Percentiles rank a stretch among this genome's conserved stretches.
Conservation (phyloP, 495 filamentous ascomycete species). For the Letharia columbiana region DNA sequence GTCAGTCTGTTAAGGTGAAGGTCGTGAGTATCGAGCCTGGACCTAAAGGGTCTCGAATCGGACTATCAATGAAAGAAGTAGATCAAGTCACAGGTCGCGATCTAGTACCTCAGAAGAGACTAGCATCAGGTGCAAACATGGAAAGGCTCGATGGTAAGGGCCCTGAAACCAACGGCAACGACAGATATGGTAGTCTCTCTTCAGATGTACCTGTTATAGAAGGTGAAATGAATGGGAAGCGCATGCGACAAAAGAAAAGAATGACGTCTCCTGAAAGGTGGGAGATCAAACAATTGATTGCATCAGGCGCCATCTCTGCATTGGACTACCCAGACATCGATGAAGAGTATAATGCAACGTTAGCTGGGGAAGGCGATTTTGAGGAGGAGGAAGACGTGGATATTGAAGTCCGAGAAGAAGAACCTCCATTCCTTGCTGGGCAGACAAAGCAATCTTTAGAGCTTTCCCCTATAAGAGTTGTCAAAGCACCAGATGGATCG, state of each 20-base stretch:
- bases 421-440: constrained; percentile 90
- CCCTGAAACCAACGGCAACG: constrained; percentile 26
- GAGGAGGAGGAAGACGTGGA: constrained; percentile 96
- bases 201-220: constrained; percentile 59
- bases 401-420: constrained; percentile 92
- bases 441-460: constrained; percentile 95
- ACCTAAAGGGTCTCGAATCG: constrained; percentile 53
- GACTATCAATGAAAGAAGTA: constrained; percentile 93
- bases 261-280: constrained; percentile 94
- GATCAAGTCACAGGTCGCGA: constrained; percentile 87
- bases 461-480: constrained; percentile 86
- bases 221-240: constrained; percentile 44
- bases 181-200: constrained; percentile 51
- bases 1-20: constrained; percentile 88
- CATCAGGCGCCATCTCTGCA: constrained; percentile 83
- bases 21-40: constrained; percentile 66
- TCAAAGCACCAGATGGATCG: constrained; percentile 94
- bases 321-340: constrained; percentile 91
- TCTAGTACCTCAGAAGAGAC: constrained; percentile 65
- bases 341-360: constrained; percentile 81
- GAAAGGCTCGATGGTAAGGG: constrained; percentile 56
- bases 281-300: constrained; percentile 95
- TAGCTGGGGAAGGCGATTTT: constrained; percentile 78
- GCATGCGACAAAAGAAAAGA: constrained; percentile 64
- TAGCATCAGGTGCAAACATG: constrained; percentile 91